A percentile compares a stretch with the other conserved stretches of the same genome.
Evolutionary conservation across 2,329 filamentous ascomycete genomes (phyloP).

Genomic region (Diaporthe vaccinii): DNA sequence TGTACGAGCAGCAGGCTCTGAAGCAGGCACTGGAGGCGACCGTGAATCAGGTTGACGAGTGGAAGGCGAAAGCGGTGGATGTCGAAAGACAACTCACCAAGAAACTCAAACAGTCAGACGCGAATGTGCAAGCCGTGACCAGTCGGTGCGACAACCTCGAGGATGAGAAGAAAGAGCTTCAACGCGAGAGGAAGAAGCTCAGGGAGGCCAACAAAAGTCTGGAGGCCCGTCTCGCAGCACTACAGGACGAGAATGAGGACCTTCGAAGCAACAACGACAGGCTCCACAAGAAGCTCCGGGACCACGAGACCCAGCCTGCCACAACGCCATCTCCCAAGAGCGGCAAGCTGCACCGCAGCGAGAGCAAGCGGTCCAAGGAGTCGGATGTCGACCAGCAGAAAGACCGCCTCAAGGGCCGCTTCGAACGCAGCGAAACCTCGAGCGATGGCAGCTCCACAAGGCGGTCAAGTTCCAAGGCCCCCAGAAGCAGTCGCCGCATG

Average conservation of each 20-base stretch:
- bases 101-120: constrained; percentile 39
- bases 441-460: constrained; percentile 45
- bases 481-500: constrained; percentile 31
- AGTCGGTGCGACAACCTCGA: constrained; percentile 38
- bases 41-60: constrained; percentile 45
- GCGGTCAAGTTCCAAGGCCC: constrained; percentile 33
- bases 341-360: constrained; percentile 46
- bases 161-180: constrained; percentile 45
- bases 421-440: constrained; percentile 48
- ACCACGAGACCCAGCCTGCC: constrained; percentile 45
- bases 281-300: constrained; percentile 44
- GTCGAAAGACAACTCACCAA: constrained; percentile 44
- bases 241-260: constrained; percentile 39
- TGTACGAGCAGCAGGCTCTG: constrained; percentile 46
- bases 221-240: constrained; percentile 40
- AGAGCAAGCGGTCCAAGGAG: constrained; percentile 46
- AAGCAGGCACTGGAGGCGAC: constrained; percentile 46
- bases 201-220: constrained; percentile 45
- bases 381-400: constrained; percentile 46
- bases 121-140: constrained; percentile 44
- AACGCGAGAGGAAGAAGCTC: constrained; percentile 47
- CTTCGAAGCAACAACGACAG: constrained; percentile 42
- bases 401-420: constrained; percentile 49
- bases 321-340: constrained; percentile 44
- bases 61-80: constrained; percentile 45